Percentiles rank a stretch among this genome's conserved stretches.
Conservation (phyloP, 1,284 basidiomycete genomes). For the Pisolithus thermaeus region DNA sequence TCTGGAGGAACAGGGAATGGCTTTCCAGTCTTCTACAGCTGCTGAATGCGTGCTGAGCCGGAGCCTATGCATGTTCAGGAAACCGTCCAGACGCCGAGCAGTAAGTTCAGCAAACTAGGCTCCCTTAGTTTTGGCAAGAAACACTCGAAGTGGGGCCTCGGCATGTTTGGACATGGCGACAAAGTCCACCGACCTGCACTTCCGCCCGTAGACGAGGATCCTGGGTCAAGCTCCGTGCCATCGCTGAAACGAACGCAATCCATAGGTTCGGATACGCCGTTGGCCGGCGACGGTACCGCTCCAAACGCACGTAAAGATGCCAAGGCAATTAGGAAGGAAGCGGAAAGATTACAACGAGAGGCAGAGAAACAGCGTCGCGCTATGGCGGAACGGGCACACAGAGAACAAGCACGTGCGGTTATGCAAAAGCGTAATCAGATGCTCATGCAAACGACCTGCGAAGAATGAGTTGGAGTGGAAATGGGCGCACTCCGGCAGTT, state of each 20-base stretch:
- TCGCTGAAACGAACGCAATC: constrained; percentile 86
- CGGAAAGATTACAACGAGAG: constrained; percentile 77
- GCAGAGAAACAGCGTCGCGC: constrained; percentile 85
- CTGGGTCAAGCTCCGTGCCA: constrained; percentile 49
- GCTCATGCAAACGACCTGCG: constrained; percentile 49
- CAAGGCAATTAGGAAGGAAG: constrained; percentile 89
- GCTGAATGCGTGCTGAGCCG: constrained; percentile 36
- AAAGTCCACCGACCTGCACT: constrained; percentile 57
- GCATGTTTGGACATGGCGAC: constrained; percentile 73
- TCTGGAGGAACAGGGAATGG: constrained; percentile 39
- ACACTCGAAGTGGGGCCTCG: constrained; percentile 54
- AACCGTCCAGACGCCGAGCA: constrained; percentile 33
- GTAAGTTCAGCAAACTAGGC: constrained; percentile 50
- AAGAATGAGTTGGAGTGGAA: constrained; percentile 57
- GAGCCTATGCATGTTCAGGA: constrained; percentile 26
- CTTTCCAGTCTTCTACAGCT: constrained; percentile 48
- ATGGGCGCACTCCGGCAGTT: constrained; percentile 33
- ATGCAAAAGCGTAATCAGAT: constrained; percentile 87
- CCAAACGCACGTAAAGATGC: constrained; percentile 50
- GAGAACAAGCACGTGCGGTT: constrained; percentile 90
- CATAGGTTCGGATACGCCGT: constrained; percentile 67
- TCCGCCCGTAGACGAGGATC: constrained; percentile 67
- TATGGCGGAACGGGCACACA: constrained; percentile 65
- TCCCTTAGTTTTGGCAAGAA: constrained; percentile 61
- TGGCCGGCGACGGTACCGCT: constrained; percentile 40